A percentile compares a stretch with the other conserved stretches of the same genome.
These are phyloP conservation scores for Entomortierella chlamydospora DNA, from an alignment of 192 early-diverging fungal genomes.

Conservation along the genomic window DNA sequence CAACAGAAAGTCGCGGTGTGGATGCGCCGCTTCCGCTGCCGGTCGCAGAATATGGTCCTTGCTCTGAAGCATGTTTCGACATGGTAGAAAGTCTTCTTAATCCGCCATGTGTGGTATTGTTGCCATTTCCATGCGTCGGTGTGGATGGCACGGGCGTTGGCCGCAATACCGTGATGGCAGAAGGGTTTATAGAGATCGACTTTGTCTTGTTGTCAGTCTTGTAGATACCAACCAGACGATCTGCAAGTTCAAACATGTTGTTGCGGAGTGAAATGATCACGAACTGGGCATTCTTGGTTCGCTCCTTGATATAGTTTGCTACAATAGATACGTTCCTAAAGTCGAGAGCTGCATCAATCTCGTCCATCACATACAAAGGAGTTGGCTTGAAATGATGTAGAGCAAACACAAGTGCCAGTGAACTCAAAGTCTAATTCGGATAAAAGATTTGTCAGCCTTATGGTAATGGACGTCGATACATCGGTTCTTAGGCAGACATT, in stretches of 20 bases:
- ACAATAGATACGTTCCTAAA: conserved; percentile 99
- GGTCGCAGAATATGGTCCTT: neutral
- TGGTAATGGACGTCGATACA: neutral
- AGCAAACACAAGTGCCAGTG: conserved; percentile 98
- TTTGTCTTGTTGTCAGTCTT: conserved; percentile 86
- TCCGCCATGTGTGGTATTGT: conserved; percentile 4
- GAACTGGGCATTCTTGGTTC: conserved; percentile 98
- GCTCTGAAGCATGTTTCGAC: conserved; percentile 24
- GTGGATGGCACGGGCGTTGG: conserved; percentile 18
- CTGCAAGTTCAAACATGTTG: conserved; percentile 99
- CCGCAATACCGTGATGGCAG: conserved; percentile 29
- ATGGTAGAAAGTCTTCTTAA: conserved; percentile 16
- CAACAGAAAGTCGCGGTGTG: conserved; percentile 5
- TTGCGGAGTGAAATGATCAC: conserved; percentile 98
- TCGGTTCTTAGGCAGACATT: neutral
- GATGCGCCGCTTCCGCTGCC: neutral
- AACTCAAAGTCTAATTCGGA: conserved; percentile 84
- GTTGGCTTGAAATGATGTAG: conserved; percentile 99
- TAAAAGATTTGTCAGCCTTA: neutral
- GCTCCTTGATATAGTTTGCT: conserved; percentile 98
- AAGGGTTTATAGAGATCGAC: conserved; percentile 38
- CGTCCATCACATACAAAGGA: conserved; percentile 99
- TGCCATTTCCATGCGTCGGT: neutral
- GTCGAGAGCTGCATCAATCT: conserved; percentile 99
- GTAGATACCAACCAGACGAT: conserved; percentile 98